Conservation (phyloP, 2,329 filamentous ascomycete species). For the Fusarium virguliforme region DNA sequence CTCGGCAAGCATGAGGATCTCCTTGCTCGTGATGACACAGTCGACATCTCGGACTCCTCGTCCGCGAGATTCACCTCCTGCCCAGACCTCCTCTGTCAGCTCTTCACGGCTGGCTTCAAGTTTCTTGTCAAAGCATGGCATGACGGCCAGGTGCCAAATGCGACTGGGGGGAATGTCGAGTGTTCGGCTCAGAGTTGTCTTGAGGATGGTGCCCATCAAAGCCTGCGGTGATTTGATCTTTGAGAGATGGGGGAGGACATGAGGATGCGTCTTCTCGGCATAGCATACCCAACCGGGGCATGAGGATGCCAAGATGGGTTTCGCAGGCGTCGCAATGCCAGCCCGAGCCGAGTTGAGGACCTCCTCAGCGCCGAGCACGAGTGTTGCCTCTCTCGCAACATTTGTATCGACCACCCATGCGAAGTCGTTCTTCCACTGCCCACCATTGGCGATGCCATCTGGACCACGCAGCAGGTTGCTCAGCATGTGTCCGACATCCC, state of each 20-base stretch:
- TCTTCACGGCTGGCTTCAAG: constrained; percentile 95
- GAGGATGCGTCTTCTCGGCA: constrained; percentile 96
- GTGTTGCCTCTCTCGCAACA: constrained; percentile 82
- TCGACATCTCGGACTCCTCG: constrained; percentile 88
- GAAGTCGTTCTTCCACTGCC: constrained; percentile 82
- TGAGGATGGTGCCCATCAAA: constrained; percentile 89
- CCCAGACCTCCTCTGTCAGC: constrained; percentile 86
- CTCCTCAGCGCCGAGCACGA: constrained; percentile 86
- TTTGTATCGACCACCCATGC: constrained; percentile 94
- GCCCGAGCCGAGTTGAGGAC: constrained; percentile 62
- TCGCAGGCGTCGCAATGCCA: constrained; percentile 46
- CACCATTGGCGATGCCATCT: constrained; percentile 78
- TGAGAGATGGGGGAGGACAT: constrained; percentile 92
- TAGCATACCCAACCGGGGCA: constrained; percentile 99
- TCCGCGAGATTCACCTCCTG: constrained; percentile 63
- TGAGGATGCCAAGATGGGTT: constrained; percentile 86
- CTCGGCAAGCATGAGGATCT: constrained; percentile 90
- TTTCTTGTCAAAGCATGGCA: constrained; percentile 99
- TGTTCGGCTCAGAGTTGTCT: constrained; percentile 83
- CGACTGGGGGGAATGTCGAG: constrained; percentile 81
- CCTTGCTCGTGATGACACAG: constrained; percentile 97
- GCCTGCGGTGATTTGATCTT: constrained; percentile 95
- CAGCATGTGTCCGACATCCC: constrained; percentile 85
- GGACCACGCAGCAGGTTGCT: constrained; percentile 81
- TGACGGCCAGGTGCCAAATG: constrained; percentile 95